These are phyloP conservation scores for Vitis rupestris DNA, from an alignment of 164 flowering plant species.

Conservation along the genomic window DNA sequence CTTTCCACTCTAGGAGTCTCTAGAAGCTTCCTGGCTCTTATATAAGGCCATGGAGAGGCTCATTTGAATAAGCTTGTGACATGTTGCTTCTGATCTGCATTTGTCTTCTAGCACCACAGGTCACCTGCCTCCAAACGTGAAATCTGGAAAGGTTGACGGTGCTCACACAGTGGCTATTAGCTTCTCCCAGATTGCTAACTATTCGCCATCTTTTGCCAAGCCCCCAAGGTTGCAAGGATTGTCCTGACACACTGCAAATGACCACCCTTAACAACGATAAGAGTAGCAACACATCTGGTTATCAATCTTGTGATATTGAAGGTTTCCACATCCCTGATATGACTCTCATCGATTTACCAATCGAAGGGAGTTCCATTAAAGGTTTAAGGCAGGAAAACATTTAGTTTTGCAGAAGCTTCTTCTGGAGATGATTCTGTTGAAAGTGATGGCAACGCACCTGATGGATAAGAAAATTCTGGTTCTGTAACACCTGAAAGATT, in stretches of 20 bases:
- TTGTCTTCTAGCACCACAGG: constrained; percentile 17
- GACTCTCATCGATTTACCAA: background rate
- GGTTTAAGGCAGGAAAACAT: no score
- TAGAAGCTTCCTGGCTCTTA: no score
- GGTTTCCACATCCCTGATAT: background rate
- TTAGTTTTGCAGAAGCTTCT: no score
- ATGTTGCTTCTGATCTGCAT: constrained; percentile 25
- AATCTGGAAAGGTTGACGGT: constrained; percentile 24
- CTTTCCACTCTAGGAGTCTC: no score
- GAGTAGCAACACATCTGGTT: background rate
- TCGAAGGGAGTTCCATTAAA: background rate
- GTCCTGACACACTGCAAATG: background rate
- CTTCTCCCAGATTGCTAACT: constrained; percentile 21
- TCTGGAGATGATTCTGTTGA: no score
- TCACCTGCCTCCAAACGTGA: constrained; percentile 20
- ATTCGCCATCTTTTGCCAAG: constrained; percentile 6
- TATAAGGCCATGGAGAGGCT: no score
- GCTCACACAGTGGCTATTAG: constrained; percentile 8
- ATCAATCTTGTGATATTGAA: background rate
- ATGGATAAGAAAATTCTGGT: no score
- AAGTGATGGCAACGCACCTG: no score
- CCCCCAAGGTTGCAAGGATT: background rate
- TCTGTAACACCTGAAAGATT: no score
- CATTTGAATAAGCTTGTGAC: no score
- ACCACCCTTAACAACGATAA: background rate